These are phyloP conservation scores for Aeschynomene evenia DNA, from an alignment of 306 rosid genomes.

Conservation along the genomic window DNA sequence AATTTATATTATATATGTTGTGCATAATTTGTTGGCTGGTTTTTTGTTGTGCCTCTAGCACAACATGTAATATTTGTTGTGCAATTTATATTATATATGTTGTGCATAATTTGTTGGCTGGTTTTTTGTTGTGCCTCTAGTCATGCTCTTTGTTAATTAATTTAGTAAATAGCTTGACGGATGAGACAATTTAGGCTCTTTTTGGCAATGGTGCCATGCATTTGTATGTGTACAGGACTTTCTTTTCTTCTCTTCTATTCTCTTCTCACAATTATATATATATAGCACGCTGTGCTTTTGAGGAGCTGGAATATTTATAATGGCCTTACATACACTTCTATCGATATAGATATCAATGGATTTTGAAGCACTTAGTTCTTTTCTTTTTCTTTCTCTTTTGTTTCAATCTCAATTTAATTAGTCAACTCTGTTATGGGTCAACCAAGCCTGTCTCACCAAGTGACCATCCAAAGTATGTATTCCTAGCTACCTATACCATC, in stretches of 20 bases:
- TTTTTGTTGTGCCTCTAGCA: too few species aligned
- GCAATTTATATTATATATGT: too few species aligned
- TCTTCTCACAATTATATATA: background rate
- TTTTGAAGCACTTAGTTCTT: background rate
- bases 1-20: too few species aligned
- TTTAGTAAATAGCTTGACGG: background rate
- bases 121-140: too few species aligned
- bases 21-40: too few species aligned
- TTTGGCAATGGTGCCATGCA: background rate
- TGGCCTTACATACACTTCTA: background rate
- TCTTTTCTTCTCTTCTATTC: background rate
- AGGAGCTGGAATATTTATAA: background rate
- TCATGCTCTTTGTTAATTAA: background rate
- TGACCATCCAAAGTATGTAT: too few species aligned
- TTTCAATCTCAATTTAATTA: background rate
- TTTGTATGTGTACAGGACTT: background rate
- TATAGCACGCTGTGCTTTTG: background rate
- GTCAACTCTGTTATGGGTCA: conserved; percentile 27
- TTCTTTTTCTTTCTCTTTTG: background rate
- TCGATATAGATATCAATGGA: conserved; percentile 7
- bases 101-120: too few species aligned
- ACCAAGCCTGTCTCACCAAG: background rate
- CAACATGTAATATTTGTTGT: too few species aligned
- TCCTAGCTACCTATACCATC: too few species aligned
- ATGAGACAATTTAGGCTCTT: background rate